Percentiles rank a stretch among this genome's conserved stretches.
These are phyloP conservation scores for Verticillium longisporum DNA, from an alignment of 2,329 filamentous ascomycete genomes.

Conservation along the genomic window DNA sequence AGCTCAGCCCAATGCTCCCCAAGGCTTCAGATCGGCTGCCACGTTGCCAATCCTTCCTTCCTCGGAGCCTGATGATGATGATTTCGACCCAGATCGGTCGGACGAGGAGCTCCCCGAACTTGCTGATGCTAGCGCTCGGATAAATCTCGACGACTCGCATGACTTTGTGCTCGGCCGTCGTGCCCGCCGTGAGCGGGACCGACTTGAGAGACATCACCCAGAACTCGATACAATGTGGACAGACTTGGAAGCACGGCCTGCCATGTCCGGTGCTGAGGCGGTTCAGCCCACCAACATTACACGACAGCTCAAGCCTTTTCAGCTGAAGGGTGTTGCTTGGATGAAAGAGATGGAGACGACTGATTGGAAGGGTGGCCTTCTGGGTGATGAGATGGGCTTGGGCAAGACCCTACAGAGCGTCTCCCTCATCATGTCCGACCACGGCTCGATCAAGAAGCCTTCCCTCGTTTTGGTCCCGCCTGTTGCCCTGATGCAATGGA, in stretches of 20 bases:
- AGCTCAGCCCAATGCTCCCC: not conserved
- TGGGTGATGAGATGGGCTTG: slow-evolving; percentile 98
- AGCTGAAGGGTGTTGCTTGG: slow-evolving; percentile 90
- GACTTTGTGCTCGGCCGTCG: slow-evolving; percentile 1
- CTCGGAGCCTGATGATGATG: not conserved
- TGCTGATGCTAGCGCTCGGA: slow-evolving; percentile 12
- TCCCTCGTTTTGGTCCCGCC: slow-evolving; percentile 86
- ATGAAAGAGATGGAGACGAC: slow-evolving; percentile 86
- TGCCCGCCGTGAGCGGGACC: slow-evolving; percentile 46
- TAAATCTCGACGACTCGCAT: not conserved
- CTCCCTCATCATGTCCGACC: slow-evolving; percentile 96
- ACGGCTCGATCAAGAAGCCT: slow-evolving; percentile 66
- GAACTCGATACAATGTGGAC: slow-evolving; percentile 80
- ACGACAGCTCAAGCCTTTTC: slow-evolving; percentile 83
- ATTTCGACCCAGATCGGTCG: slow-evolving; percentile 1
- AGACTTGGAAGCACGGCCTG: slow-evolving; percentile 59
- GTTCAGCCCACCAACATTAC: slow-evolving; percentile 72
- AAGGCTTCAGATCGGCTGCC: not conserved
- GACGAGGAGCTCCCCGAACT: not conserved
- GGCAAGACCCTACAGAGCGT: slow-evolving; percentile 98
- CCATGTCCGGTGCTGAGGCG: slow-evolving; percentile 56
- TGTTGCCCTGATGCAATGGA: slow-evolving; percentile 95
- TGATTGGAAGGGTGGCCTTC: slow-evolving; percentile 78
- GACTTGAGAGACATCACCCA: slow-evolving; percentile 71
- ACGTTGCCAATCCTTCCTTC: not conserved